Conservation (phyloP, 2,329 filamentous ascomycete genomes). For the Phyllosticta citrichinensis region DNA sequence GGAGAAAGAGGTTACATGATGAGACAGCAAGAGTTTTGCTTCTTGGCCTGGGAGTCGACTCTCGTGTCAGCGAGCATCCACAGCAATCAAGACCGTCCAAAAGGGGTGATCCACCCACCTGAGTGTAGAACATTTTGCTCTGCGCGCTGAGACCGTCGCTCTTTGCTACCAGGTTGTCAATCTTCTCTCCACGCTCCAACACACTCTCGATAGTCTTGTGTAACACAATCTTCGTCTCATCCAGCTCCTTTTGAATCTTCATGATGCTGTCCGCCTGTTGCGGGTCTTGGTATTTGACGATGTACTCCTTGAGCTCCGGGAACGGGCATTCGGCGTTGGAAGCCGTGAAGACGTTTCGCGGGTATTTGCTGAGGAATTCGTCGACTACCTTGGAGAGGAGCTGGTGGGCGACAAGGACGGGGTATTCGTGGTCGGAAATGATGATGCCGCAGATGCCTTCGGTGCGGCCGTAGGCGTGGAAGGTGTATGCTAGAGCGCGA, state of each 20-base stretch:
- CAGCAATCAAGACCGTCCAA: neutral
- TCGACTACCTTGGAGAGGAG: slow-evolving; percentile 79
- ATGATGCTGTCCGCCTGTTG: slow-evolving; percentile 82
- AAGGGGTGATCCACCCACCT: slow-evolving; percentile 37
- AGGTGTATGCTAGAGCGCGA: slow-evolving; percentile 47
- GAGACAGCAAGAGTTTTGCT: slow-evolving; percentile 51
- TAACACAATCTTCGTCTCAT: slow-evolving; percentile 94
- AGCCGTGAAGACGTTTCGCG: slow-evolving; percentile 55
- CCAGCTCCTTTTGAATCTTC: slow-evolving; percentile 92
- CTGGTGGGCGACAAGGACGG: slow-evolving; percentile 71
- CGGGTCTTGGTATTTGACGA: slow-evolving; percentile 73
- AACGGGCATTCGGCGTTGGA: slow-evolving; percentile 47
- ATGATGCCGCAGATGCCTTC: slow-evolving; percentile 40
- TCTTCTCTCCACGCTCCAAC: slow-evolving; percentile 88
- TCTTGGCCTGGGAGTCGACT: slow-evolving; percentile 39
- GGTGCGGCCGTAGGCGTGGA: slow-evolving; percentile 36
- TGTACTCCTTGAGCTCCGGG: slow-evolving; percentile 71
- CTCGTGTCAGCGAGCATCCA: slow-evolving; percentile 8
- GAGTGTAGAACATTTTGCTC: slow-evolving; percentile 95
- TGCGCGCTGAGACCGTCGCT: slow-evolving; percentile 80
- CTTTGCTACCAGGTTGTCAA: slow-evolving; percentile 88
- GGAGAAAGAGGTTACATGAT: slow-evolving; percentile 35
- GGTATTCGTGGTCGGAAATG: slow-evolving; percentile 40
- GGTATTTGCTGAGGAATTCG: slow-evolving; percentile 72
- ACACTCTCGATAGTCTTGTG: slow-evolving; percentile 93